Conservation (phyloP, 2,329 filamentous ascomycete species). For the Cordyceps militaris region DNA sequence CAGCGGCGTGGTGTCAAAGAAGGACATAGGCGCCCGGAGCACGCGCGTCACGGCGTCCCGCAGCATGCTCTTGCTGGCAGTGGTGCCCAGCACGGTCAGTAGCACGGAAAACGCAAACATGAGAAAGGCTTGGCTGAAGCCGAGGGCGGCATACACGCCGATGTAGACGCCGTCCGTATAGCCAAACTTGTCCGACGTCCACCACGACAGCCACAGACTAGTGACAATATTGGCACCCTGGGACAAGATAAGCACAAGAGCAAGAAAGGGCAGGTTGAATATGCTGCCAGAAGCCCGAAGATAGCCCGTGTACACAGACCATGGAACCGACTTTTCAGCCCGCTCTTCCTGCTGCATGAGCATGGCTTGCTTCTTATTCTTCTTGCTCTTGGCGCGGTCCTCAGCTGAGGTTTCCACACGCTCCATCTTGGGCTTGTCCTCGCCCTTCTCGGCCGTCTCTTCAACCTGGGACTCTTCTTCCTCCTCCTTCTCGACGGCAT, state of each 20-base stretch:
- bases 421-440: slow-evolving; percentile 32
- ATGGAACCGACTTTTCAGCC: slow-evolving; percentile 69
- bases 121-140: slow-evolving; percentile 60
- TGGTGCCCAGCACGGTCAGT: slow-evolving; percentile 73
- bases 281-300: slow-evolving; percentile 67
- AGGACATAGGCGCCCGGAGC: slow-evolving; percentile 69
- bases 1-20: slow-evolving; percentile 94
- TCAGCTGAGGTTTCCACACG: slow-evolving; percentile 10
- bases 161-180: slow-evolving; percentile 65
- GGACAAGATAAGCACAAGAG: slow-evolving; percentile 58
- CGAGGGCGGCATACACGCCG: slow-evolving; percentile 64
- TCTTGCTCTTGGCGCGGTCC: slow-evolving; percentile 36
- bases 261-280: slow-evolving; percentile 58
- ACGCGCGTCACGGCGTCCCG: slow-evolving; percentile 72
- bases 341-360: slow-evolving; percentile 70
- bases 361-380: slow-evolving; percentile 50
- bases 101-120: slow-evolving; percentile 76
- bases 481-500: slow-evolving; percentile 61
- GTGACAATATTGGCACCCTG: slow-evolving; percentile 84
- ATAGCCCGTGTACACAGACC: slow-evolving; percentile 73
- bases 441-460: slow-evolving; percentile 33
- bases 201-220: slow-evolving; percentile 88
- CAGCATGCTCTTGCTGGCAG: slow-evolving; percentile 74
- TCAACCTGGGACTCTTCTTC: slow-evolving; percentile 42
- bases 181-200: slow-evolving; percentile 74